Evolutionary conservation across 75 land plant genomes (phyloP).

Genomic region (Ceratopteris richardii): DNA sequence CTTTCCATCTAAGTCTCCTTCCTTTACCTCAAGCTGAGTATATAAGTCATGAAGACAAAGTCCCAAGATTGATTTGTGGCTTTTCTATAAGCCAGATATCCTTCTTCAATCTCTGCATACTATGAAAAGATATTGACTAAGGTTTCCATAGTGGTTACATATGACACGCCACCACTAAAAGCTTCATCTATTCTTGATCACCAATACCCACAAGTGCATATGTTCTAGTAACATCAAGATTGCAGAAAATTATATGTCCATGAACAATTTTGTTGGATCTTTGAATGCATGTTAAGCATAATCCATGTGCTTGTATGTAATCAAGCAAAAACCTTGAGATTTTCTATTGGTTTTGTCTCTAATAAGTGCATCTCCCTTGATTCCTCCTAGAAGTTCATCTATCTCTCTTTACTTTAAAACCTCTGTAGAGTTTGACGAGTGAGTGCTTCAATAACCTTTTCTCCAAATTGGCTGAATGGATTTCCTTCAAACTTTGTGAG

Average conservation of each 20-base stretch:
- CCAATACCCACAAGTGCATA: constrained; percentile 20
- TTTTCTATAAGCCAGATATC: constrained; percentile 76
- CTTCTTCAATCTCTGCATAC: constrained; percentile 82
- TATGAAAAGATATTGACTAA: constrained; percentile 51
- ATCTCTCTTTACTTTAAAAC: too few relatives aligned
- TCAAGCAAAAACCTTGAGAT: constrained; percentile 69
- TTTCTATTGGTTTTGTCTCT: constrained; percentile 62
- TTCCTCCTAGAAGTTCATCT: constrained; percentile 51
- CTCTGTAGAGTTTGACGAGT: too few relatives aligned
- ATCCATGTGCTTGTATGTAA: constrained; percentile 69
- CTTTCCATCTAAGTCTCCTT: too few relatives aligned
- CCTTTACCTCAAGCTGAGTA: too few relatives aligned
- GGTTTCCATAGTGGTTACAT: constrained; percentile 50
- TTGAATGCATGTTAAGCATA: constrained; percentile 53
- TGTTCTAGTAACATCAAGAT: constrained; percentile 51
- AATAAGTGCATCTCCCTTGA: constrained; percentile 73
- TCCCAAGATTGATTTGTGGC: constrained; percentile 64
- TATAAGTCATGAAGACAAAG: constrained; percentile 72
- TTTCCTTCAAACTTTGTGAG: too few relatives aligned
- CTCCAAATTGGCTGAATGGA: too few relatives aligned
- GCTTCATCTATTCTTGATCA: constrained; percentile 62
- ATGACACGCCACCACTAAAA: constrained; percentile 69
- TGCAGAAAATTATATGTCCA: constrained; percentile 69
- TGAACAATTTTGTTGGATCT: constrained; percentile 64
- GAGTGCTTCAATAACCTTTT: too few relatives aligned